Conservation (phyloP, 768 basidiomycete species). For the Mycena rebaudengoi region DNA sequence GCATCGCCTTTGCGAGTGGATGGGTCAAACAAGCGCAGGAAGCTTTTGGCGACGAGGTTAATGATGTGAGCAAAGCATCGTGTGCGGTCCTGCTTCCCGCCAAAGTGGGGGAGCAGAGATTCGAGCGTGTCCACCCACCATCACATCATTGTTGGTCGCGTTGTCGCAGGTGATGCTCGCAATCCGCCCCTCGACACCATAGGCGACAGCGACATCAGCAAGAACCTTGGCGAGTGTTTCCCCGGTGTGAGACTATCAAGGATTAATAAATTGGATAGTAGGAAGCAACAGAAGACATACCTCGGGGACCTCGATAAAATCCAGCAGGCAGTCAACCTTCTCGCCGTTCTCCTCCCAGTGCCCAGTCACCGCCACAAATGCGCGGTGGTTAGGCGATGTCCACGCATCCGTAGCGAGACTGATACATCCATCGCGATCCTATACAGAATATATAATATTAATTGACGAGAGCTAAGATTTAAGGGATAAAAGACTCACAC, state of each 20-base stretch:
- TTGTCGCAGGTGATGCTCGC: constrained; percentile 36
- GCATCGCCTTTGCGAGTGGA: constrained; percentile 10
- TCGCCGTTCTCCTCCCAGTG: constrained; percentile 32
- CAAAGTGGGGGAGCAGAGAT: not conserved
- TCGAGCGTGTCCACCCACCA: constrained; percentile 30
- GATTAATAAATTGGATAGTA: not conserved
- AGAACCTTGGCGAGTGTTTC: constrained; percentile 27
- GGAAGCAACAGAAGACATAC: constrained; percentile 10
- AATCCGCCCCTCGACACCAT: constrained; percentile 29
- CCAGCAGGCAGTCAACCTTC: constrained; percentile 29
- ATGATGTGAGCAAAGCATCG: constrained; percentile 38
- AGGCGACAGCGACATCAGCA: constrained; percentile 28
- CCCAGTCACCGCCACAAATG: constrained; percentile 29
- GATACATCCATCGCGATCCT: not conserved
- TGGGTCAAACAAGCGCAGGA: constrained; percentile 31
- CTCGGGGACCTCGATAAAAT: constrained; percentile 37
- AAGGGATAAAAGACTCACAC: no score
- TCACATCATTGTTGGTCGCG: constrained; percentile 34
- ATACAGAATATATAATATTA: not conserved
- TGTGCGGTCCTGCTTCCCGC: constrained; percentile 12
- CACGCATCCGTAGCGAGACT: constrained; percentile 4
- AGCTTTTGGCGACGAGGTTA: constrained; percentile 35
- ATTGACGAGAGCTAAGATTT: no score
- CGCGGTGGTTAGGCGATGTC: no score
- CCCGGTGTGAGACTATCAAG: constrained; percentile 31